These are phyloP conservation scores for Fistulifera pelliculosa DNA, from an alignment of 108 stramenopile species.

Conservation along the genomic window DNA sequence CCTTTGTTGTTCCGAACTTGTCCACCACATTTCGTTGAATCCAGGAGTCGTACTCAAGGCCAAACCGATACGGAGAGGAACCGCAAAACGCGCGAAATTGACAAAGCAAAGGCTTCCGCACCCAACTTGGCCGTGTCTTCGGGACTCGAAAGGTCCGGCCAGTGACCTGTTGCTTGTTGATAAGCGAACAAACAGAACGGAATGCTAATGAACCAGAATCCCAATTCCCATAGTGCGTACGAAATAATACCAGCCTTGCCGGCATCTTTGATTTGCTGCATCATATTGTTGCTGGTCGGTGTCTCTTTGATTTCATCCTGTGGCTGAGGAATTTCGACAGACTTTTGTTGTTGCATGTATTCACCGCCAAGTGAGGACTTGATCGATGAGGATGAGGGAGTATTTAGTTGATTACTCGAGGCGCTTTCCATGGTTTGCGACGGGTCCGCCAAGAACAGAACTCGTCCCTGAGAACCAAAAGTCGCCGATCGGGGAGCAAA, in stretches of 20 bases:
- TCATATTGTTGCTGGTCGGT: too few relatives aligned
- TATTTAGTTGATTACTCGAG: too few relatives aligned
- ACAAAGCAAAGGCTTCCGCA: slow-evolving; percentile 83
- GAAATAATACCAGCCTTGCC: slow-evolving; percentile 67
- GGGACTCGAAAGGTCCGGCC: slow-evolving; percentile 62
- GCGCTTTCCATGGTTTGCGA: too few relatives aligned
- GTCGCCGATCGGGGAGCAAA: too few relatives aligned
- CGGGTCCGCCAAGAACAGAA: too few relatives aligned
- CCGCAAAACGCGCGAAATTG: slow-evolving; percentile 84
- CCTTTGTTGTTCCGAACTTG: slow-evolving; percentile 17
- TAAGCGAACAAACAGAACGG: slow-evolving; percentile 69
- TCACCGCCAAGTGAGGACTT: too few relatives aligned
- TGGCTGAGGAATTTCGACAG: too few relatives aligned
- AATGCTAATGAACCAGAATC: slow-evolving; percentile 68
- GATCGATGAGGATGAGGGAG: too few relatives aligned
- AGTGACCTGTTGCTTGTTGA: slow-evolving; percentile 58
- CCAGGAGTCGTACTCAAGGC: slow-evolving; percentile 74
- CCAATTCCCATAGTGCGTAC: slow-evolving; percentile 72
- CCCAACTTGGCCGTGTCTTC: slow-evolving; percentile 71
- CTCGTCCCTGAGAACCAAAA: too few relatives aligned
- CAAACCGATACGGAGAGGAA: slow-evolving; percentile 77
- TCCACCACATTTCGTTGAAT: slow-evolving; percentile 70
- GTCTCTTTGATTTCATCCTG: too few relatives aligned
- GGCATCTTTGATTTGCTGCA: slow-evolving; percentile 67
- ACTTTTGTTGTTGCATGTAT: too few relatives aligned